Evolutionary conservation across 1,284 basidiomycete genomes (phyloP).

Genomic region (Austropuccinia psidii): DNA sequence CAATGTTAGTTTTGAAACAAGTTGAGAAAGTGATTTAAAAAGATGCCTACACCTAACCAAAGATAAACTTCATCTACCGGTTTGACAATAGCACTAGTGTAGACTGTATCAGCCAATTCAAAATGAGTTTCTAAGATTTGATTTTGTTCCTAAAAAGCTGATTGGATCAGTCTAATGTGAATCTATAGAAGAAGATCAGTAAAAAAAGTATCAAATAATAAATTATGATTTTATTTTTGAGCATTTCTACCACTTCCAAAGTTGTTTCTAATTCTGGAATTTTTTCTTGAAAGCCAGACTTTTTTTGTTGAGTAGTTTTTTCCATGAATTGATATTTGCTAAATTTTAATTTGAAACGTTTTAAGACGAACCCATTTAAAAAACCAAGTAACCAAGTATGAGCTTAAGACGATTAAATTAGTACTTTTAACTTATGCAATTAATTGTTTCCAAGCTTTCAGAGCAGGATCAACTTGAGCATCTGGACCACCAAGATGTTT

Average conservation of each 20-base stretch:
- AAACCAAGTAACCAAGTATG: neutral
- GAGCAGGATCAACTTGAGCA: slow-evolving; percentile 66
- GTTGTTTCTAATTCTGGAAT: slow-evolving; percentile 96
- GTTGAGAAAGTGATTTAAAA: neutral
- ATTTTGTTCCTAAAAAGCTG: slow-evolving; percentile 43
- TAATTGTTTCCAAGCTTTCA: slow-evolving; percentile 83
- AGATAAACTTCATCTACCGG: slow-evolving; percentile 82
- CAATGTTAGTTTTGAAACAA: neutral
- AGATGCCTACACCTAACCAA: slow-evolving; percentile 64
- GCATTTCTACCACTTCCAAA: slow-evolving; percentile 73
- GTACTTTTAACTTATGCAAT: slow-evolving; percentile 60
- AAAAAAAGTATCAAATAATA: neutral
- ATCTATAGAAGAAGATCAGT: neutral
- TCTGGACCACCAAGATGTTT: slow-evolving; percentile 74
- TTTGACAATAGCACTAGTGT: slow-evolving; percentile 77
- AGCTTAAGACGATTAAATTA: neutral
- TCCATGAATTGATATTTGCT: slow-evolving; percentile 99
- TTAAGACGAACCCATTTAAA: slow-evolving; percentile 36
- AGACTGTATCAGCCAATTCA: slow-evolving; percentile 92
- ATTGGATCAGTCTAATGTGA: slow-evolving; percentile 44
- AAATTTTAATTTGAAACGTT: no score
- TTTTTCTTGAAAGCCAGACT: slow-evolving; percentile 76
- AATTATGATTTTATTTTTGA: slow-evolving; percentile 57
- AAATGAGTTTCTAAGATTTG: slow-evolving; percentile 75
- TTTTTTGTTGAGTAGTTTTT: slow-evolving; percentile 68